Base-by-base conservation (phyloP, 2,329 filamentous ascomycete species). In the Paecilomyces fulvus region DNA sequence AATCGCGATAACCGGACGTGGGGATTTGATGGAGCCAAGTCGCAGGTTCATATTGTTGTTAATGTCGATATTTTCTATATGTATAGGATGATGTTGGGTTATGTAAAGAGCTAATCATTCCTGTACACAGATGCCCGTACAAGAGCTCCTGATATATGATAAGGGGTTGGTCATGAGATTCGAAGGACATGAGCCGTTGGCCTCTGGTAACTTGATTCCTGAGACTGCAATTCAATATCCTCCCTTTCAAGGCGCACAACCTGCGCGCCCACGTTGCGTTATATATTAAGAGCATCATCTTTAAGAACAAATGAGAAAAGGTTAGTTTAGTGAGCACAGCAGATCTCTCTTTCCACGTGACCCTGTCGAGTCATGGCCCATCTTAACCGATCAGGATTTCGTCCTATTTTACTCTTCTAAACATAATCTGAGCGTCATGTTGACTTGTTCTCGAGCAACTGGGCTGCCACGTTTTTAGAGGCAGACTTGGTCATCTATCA, bases 1-100 rank as follows among this genome's bases (percentile, higher is more conserved):
- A 52, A 82, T 73, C 3, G 75, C 79, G 53, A 82, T 79, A 7
- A 77, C 66, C 3, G 79, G 79, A n/a, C 59, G 73, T 65, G 9
- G 67, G 63, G 56, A 59, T 72, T 66, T 75, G 61, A 28, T 53
- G 21, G 25, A 43, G 4, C 37, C n/a, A n/a, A 20, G 6, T n/a
- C 37, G 37, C 5, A 43, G 37, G 14, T 43, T 43, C 37, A 43
- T 43, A n/a, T 37, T 37, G 37, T 17, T 43, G 17, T 9, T 43
- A 17, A 31, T 31, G 30, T 31, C 30, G 30, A 2, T 31, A 43
- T 43, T 2, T 12, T 43, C 14, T 20, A 17, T 17, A 17, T 43
- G 37, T 8, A 43, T 17, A 9, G 14, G 6, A 3, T 6, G 17
- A 17, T 9, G 9, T 2, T n/a, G 14, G 6, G n/a, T 9, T 43